Evolutionary conservation across 805 yeast genomes (phyloP).

Genomic region (Kurtzmaniella fragi): DNA sequence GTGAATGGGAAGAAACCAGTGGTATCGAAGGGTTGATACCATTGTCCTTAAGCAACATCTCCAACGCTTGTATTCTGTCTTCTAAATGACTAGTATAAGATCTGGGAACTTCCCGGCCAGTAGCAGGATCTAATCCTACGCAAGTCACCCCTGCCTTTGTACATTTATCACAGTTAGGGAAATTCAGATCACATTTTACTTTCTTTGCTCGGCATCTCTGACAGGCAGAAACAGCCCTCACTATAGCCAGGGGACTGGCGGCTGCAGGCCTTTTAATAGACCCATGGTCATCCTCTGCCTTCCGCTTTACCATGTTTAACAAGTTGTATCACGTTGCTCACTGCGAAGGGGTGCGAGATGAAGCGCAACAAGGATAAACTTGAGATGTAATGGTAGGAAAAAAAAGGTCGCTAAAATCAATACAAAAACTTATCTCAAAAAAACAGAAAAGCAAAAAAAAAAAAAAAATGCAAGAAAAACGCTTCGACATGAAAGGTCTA

Average conservation of each 20-base stretch:
- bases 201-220: constrained; percentile 72
- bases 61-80: constrained; percentile 54
- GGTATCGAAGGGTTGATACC: constrained; percentile 21
- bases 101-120: constrained; percentile 82
- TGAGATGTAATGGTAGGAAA: too few relatives aligned
- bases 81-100: constrained; percentile 73
- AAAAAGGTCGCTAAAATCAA: too few relatives aligned
- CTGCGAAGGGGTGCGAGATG: too few relatives aligned
- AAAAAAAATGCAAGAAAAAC: too few relatives aligned
- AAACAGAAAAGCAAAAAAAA: too few relatives aligned
- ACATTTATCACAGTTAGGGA: constrained; percentile 65
- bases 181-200: constrained; percentile 60
- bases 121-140: constrained; percentile 80
- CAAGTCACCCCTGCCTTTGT: constrained; percentile 65
- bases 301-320: too few relatives aligned
- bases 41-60: constrained; percentile 39
- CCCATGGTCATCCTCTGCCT: too few relatives aligned
- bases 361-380: too few relatives aligned
- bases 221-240: constrained; percentile 78
- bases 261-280: too few relatives aligned
- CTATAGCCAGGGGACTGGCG: constrained; percentile 30
- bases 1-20: not conserved
- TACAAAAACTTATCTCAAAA: too few relatives aligned
- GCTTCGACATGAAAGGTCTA: too few relatives aligned
- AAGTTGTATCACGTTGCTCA: too few relatives aligned